Percentiles rank a stretch among this genome's conserved stretches.
phyloP scores from a whole-genome alignment of 352 stramenopile genomes.

The Globisporangium splendens region DNA sequence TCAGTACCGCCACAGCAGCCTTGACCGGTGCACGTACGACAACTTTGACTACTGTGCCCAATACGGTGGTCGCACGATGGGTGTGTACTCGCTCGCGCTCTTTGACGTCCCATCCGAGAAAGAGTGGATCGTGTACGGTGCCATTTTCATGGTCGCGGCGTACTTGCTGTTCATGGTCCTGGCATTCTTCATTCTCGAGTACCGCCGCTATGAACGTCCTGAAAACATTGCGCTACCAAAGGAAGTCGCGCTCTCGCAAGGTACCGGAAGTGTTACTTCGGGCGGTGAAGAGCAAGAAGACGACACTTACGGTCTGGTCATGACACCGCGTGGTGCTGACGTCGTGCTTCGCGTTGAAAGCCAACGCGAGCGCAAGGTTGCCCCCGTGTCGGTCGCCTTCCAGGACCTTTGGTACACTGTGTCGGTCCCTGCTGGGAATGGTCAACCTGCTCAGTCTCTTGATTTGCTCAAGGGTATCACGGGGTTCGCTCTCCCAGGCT shows the following conservation, averaged over 20 bases:
- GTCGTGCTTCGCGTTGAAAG: conserved; percentile 24
- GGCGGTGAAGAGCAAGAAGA: conserved; percentile 4
- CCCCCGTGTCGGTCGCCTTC: conserved; percentile 50
- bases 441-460: conserved; percentile 25
- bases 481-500: conserved; percentile 47
- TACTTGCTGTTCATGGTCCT: conserved; percentile 60
- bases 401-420: conserved; percentile 63
- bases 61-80: conserved; percentile 38
- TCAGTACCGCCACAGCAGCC: conserved; percentile 38
- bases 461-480: conserved; percentile 60
- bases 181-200: conserved; percentile 49
- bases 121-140: conserved; percentile 35
- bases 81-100: conserved; percentile 42
- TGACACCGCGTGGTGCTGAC: conserved; percentile 21
- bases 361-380: conserved; percentile 15
- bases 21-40: conserved; percentile 37
- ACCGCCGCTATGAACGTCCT: conserved; percentile 52
- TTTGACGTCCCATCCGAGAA: conserved; percentile 45
- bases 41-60: conserved; percentile 36
- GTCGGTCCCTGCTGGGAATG: conserved; percentile 22
- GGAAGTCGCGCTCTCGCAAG: conserved; percentile 11
- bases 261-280: conserved; percentile 5
- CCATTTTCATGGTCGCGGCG: conserved; percentile 39
- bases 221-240: conserved; percentile 38
- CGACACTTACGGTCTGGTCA: conserved; percentile 21